A percentile compares a stretch with the other conserved stretches of the same genome.
These are phyloP conservation scores for Phaeosphaeriaceae sp. DNA, from an alignment of 2,329 filamentous ascomycete species.

Conservation along the genomic window DNA sequence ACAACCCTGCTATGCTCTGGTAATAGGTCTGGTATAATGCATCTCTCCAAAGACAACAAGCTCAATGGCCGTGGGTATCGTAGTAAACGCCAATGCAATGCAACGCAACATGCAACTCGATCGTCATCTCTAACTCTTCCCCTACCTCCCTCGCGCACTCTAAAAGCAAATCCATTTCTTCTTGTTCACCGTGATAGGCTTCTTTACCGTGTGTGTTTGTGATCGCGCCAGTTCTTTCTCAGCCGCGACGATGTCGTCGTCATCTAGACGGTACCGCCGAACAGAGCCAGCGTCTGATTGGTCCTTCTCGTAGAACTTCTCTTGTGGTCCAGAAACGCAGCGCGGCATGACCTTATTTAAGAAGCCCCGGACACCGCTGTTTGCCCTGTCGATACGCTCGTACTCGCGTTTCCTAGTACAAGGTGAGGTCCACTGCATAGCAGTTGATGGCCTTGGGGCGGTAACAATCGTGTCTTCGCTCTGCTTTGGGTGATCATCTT, in stretches of 20 bases:
- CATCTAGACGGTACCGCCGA: conserved; percentile 45
- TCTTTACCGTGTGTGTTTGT: conserved; percentile 18
- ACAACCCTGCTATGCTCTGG: not conserved
- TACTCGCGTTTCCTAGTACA: conserved; percentile 46
- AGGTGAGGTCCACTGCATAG: conserved; percentile 49
- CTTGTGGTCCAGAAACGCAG: conserved; percentile 42
- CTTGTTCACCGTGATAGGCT: conserved; percentile 26
- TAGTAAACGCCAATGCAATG: conserved; percentile 32
- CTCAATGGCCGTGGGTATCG: conserved; percentile 41
- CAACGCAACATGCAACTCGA: conserved; percentile 25
- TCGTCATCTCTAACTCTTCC: conserved; percentile 3
- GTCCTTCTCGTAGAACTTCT: conserved; percentile 48
- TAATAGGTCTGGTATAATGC: conserved; percentile 17
- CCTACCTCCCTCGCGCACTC: conserved; percentile 8
- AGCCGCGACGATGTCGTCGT: conserved; percentile 31
- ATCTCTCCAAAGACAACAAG: conserved; percentile 20
- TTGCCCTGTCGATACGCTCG: conserved; percentile 47
- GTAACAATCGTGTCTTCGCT: conserved; percentile 21
- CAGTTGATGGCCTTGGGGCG: conserved; percentile 30
- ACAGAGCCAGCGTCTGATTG: conserved; percentile 46
- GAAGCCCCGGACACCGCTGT: conserved; percentile 46
- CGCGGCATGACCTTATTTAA: conserved; percentile 40
- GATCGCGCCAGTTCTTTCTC: conserved; percentile 29
- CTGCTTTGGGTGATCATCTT: conserved; percentile 21
- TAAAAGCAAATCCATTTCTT: conserved; percentile 40